A percentile compares a stretch with the other conserved stretches of the same genome.
Evolutionary conservation across 768 basidiomycete genomes (phyloP).

Genomic region (Rhodotorula graminis): DNA sequence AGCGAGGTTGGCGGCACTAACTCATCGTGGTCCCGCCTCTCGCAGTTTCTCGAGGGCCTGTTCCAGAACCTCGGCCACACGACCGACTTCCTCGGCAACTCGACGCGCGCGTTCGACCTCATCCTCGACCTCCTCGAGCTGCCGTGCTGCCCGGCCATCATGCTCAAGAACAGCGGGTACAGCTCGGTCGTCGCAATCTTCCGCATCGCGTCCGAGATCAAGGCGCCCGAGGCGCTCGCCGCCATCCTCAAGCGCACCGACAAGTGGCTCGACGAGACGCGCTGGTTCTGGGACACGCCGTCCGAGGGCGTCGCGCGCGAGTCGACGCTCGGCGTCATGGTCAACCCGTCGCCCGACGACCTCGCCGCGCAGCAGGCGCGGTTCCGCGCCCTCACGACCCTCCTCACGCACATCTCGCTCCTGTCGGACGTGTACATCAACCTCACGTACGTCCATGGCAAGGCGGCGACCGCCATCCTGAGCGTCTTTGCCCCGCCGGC

Average conservation of each 20-base stretch:
- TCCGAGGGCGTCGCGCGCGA: constrained; percentile 7
- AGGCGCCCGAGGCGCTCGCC: constrained; percentile 67
- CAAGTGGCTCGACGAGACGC: constrained; percentile 64
- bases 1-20: too few species aligned
- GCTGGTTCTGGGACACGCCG: constrained; percentile 60
- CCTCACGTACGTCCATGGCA: constrained; percentile 72
- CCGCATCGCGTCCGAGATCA: constrained; percentile 79
- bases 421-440: constrained; percentile 83
- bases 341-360: constrained; percentile 49
- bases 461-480: constrained; percentile 67
- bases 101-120: constrained; percentile 58
- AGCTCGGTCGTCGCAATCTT: constrained; percentile 83
- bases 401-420: constrained; percentile 73
- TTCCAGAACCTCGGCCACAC: constrained; percentile 88
- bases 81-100: constrained; percentile 76
- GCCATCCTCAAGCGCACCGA: constrained; percentile 68
- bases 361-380: constrained; percentile 55
- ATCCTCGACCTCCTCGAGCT: constrained; percentile 69
- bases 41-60: constrained; percentile 86
- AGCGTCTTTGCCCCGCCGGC: constrained; percentile 62
- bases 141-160: constrained; percentile 84
- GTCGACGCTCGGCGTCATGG: constrained; percentile 21
- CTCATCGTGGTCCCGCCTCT: too few species aligned
- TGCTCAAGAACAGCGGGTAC: constrained; percentile 74
- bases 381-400: constrained; percentile 67